A percentile compares a stretch with the other conserved stretches of the same genome.
phyloP scores from a whole-genome alignment of 768 basidiomycete species.

The Mycena filopes region DNA sequence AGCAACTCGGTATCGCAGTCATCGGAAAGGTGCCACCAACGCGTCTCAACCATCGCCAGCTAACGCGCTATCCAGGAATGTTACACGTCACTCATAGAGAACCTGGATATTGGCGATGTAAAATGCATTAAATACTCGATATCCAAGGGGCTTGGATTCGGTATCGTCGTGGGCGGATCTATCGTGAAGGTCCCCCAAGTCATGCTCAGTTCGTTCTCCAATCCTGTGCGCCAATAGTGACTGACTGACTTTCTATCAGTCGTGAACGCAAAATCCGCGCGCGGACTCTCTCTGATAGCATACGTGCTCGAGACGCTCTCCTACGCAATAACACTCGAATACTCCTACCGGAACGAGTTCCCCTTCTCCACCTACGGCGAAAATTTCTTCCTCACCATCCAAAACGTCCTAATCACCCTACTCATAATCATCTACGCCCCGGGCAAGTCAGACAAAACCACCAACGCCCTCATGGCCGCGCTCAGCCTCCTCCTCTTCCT shows the following conservation, averaged over 20 bases:
- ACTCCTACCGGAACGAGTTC: constrained; percentile 86
- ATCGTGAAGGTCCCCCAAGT: constrained; percentile 98
- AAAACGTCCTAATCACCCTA: constrained; percentile 89
- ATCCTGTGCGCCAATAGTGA: not conserved
- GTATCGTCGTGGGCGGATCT: constrained; percentile 90
- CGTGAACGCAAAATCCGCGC: constrained; percentile 76
- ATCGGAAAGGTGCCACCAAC: constrained; percentile 75
- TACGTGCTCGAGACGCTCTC: constrained; percentile 92
- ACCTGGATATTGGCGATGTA: constrained; percentile 79
- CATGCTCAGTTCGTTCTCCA: constrained; percentile 67
- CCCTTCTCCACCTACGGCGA: constrained; percentile 99
- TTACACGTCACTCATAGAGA: constrained; percentile 88
- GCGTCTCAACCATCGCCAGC: not conserved
- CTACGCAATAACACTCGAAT: constrained; percentile 90
- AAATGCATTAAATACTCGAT: constrained; percentile 91
- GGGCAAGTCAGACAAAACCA: constrained; percentile 42
- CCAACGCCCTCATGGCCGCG: constrained; percentile 42
- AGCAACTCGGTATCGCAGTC: constrained; percentile 82
- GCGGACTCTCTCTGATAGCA: constrained; percentile 87
- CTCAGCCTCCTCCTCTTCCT: constrained; percentile 61
- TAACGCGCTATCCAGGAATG: constrained; percentile 71
- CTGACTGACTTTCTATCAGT: constrained; percentile 54
- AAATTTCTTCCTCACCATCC: constrained; percentile 91
- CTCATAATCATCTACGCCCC: constrained; percentile 81
- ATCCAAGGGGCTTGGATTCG: constrained; percentile 93